Conservation (phyloP, 31 red algal species). For the Asparagopsis taxiformis region DNA sequence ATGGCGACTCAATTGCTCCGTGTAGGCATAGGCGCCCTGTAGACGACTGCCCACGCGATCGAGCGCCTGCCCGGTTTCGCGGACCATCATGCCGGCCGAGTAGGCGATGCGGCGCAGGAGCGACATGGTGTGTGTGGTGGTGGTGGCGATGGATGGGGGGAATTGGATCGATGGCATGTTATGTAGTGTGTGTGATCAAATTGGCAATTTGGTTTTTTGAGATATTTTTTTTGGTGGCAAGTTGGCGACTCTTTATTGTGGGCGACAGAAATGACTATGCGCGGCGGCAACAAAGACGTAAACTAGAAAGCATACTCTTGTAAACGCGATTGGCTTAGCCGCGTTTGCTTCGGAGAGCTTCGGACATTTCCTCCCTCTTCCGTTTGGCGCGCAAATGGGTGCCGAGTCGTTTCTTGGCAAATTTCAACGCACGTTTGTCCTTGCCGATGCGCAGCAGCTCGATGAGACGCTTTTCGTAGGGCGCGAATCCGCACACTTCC, state of each 20-base stretch:
- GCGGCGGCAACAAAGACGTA: not conserved
- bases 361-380: slow-evolving; percentile 92
- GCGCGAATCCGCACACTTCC: slow-evolving; percentile 93
- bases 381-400: slow-evolving; percentile 95
- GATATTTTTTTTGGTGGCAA: no score
- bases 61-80: slow-evolving; percentile 78
- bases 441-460: slow-evolving; percentile 97
- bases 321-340: slow-evolving; percentile 28
- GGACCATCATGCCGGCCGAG: slow-evolving; percentile 70
- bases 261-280: not conserved
- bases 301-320: no score
- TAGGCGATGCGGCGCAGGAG: slow-evolving; percentile 58
- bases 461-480: slow-evolving; percentile 95
- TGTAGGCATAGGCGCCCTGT: slow-evolving; percentile 84
- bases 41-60: slow-evolving; percentile 73
- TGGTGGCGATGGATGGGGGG: not conserved
- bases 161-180: not conserved
- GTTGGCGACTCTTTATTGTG: no score
- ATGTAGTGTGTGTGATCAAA: no score
- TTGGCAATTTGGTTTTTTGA: no score
- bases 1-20: slow-evolving; percentile 75
- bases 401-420: slow-evolving; percentile 95
- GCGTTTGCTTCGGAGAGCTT: slow-evolving; percentile 80
- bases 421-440: slow-evolving; percentile 97
- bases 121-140: slow-evolving; percentile 11